phyloP scores from a whole-genome alignment of 345 rosid species.

The Rubroshorea leprosula region DNA sequence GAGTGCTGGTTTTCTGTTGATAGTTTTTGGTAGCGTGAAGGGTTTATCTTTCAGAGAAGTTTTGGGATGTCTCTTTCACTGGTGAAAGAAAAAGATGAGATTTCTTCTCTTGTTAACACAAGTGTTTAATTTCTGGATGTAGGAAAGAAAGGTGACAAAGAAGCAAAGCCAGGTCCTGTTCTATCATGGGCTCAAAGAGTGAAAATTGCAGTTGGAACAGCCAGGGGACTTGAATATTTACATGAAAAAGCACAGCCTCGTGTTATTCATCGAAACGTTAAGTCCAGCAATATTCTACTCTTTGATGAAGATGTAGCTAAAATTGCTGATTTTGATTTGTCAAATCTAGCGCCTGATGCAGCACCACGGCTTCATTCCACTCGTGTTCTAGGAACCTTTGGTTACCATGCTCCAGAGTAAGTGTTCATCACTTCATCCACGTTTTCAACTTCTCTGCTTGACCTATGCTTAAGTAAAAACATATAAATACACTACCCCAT shows the following conservation, averaged over 20 bases:
- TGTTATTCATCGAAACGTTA: slow-evolving; percentile 81
- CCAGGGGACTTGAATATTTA: slow-evolving; percentile 92
- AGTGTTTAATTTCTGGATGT: slow-evolving; percentile 1
- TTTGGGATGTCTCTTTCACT: too few species aligned
- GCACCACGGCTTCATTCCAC: slow-evolving; percentile 99
- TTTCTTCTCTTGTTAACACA: too few species aligned
- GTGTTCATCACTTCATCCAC: slow-evolving; percentile 15
- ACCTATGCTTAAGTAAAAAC: too few species aligned
- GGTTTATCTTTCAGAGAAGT: too few species aligned
- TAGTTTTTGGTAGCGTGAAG: too few species aligned
- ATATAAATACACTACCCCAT: slow-evolving; percentile 10
- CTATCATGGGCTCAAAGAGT: slow-evolving; percentile 97
- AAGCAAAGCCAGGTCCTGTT: slow-evolving; percentile 97
- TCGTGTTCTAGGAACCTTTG: slow-evolving; percentile 93
- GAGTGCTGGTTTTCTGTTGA: too few species aligned
- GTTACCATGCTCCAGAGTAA: slow-evolving; percentile 99
- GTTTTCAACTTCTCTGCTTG: too few species aligned
- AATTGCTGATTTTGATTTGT: slow-evolving; percentile 87
- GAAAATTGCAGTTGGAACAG: slow-evolving; percentile 86
- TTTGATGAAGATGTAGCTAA: slow-evolving; percentile 89
- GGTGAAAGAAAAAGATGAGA: too few species aligned
- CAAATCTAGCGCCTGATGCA: slow-evolving; percentile 98
- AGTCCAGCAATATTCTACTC: slow-evolving; percentile 94
- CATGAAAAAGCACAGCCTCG: slow-evolving; percentile 90
- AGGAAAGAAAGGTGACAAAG: slow-evolving; percentile 99